phyloP scores from a whole-genome alignment of 2,329 filamentous ascomycete species.

The Alternaria ventricosa region DNA sequence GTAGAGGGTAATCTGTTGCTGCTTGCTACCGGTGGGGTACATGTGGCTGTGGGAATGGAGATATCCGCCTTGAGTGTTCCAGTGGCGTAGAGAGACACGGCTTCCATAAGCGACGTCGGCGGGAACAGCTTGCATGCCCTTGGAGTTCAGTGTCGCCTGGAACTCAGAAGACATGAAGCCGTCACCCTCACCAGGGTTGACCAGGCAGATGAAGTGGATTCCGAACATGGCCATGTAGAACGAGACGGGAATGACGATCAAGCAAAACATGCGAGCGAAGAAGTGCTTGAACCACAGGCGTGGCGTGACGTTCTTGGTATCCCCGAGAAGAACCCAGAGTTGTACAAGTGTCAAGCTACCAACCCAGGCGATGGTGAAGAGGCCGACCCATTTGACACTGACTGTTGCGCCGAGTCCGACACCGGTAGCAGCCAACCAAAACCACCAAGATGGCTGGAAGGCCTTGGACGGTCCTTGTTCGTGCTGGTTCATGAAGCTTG shows the following conservation, averaged over 20 bases:
- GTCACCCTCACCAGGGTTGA: constrained; percentile 95
- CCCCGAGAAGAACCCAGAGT: constrained; percentile 93
- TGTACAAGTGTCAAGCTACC: constrained; percentile 88
- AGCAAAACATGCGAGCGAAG: constrained; percentile 85
- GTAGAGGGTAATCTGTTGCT: constrained; percentile 97
- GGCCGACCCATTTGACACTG: constrained; percentile 98
- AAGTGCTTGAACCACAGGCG: constrained; percentile 93
- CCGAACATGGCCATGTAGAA: constrained; percentile 98
- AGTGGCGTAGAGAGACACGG: constrained; percentile 83
- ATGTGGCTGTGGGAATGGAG: constrained; percentile 96
- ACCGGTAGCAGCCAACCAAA: constrained; percentile 89
- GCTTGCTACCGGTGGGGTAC: constrained; percentile 97
- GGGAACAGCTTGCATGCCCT: constrained; percentile 93
- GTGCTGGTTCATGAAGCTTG: constrained; percentile 94
- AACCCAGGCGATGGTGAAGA: constrained; percentile 99
- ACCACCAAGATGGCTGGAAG: constrained; percentile 94
- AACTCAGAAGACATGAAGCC: constrained; percentile 99
- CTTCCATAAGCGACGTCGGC: constrained; percentile 92
- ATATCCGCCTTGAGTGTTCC: constrained; percentile 97
- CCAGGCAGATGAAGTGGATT: constrained; percentile 91
- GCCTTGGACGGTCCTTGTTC: constrained; percentile 89
- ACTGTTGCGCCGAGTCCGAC: constrained; percentile 86
- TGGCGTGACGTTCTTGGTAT: constrained; percentile 82
- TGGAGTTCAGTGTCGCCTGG: constrained; percentile 95
- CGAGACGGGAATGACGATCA: constrained; percentile 84